These are phyloP conservation scores for Dioszegia aurantiaca DNA, from an alignment of 768 basidiomycete genomes.

Conservation along the genomic window DNA sequence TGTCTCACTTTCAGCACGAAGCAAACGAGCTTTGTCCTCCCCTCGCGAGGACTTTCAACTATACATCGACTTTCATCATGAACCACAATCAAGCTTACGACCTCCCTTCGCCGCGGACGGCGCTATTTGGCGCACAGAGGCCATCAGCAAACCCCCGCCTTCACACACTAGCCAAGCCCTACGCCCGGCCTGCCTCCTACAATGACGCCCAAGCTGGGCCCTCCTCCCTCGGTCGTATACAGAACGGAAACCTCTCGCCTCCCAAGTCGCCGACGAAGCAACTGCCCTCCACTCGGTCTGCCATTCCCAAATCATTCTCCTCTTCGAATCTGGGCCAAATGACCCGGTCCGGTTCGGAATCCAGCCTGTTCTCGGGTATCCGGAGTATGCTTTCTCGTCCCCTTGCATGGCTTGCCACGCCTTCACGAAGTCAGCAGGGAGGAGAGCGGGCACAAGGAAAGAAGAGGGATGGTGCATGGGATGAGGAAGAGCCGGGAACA, in stretches of 20 bases:
- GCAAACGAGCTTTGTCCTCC: too few species aligned
- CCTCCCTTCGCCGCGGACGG: slow-evolving; percentile 7
- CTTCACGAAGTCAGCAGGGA: slow-evolving; percentile 13
- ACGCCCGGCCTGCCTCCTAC: slow-evolving; percentile 23
- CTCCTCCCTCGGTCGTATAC: not conserved
- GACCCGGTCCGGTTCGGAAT: slow-evolving; percentile 16
- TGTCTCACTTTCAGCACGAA: too few species aligned
- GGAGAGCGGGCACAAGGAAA: not conserved
- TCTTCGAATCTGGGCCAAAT: slow-evolving; percentile 7
- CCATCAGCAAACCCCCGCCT: slow-evolving; percentile 19
- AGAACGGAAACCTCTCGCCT: slow-evolving; percentile 4
- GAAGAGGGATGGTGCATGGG: slow-evolving; percentile 19
- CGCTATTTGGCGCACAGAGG: slow-evolving; percentile 17
- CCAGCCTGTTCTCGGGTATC: slow-evolving; percentile 17
- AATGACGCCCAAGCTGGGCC: slow-evolving; percentile 9
- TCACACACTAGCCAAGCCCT: slow-evolving; percentile 23
- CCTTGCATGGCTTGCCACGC: slow-evolving; percentile 29
- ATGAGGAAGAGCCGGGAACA: slow-evolving; percentile 25
- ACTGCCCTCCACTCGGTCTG: slow-evolving; percentile 15
- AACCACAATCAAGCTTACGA: slow-evolving; percentile 12
- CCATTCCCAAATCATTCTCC: slow-evolving; percentile 14
- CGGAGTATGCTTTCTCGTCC: slow-evolving; percentile 25
- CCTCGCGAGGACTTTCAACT: too few species aligned
- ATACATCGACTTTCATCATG: not conserved
- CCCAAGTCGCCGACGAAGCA: slow-evolving; percentile 16